A percentile compares a stretch with the other conserved stretches of the same genome.
These are phyloP conservation scores for Tetradesmus lagerheimii DNA, from an alignment of 139 green algal species.

Conservation along the genomic window DNA sequence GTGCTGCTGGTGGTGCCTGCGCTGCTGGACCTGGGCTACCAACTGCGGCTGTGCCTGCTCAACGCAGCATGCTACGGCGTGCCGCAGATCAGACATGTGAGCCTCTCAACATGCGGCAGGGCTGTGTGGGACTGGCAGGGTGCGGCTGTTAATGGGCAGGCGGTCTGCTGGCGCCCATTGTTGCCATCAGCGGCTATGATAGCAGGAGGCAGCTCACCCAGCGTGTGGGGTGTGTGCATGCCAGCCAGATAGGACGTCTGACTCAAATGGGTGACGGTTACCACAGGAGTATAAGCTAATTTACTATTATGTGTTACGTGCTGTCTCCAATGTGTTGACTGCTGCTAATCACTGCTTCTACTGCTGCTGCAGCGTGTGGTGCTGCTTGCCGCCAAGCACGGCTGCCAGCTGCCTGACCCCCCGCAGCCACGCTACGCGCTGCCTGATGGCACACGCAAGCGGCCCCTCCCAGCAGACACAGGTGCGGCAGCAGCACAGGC, in stretches of 20 bases:
- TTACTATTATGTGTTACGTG: neutral
- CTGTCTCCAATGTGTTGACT: neutral
- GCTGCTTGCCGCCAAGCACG: slow-evolving; percentile 23
- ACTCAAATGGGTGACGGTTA: too few species aligned
- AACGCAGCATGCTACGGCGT: neutral
- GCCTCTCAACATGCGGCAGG: neutral
- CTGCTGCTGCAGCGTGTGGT: slow-evolving; percentile 37
- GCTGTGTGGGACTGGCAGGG: neutral
- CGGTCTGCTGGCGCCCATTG: neutral
- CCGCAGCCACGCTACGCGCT: slow-evolving; percentile 6
- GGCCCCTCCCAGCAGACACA: neutral
- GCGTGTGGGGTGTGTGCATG: too few species aligned
- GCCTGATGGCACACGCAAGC: neutral
- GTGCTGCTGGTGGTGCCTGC: slow-evolving; percentile 12
- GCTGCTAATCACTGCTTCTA: neutral
- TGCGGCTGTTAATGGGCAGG: neutral
- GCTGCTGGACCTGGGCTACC: slow-evolving; percentile 35
- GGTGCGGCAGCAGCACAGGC: slow-evolving; percentile 4
- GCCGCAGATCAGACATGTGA: neutral
- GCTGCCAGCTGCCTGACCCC: neutral
- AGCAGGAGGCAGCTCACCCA: too few species aligned
- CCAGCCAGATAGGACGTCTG: too few species aligned
- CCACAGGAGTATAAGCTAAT: too few species aligned
- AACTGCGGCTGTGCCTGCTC: slow-evolving; percentile 1
- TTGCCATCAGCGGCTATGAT: neutral